Conservation (phyloP, 1,284 basidiomycete genomes). For the Puccinia horiana region DNA sequence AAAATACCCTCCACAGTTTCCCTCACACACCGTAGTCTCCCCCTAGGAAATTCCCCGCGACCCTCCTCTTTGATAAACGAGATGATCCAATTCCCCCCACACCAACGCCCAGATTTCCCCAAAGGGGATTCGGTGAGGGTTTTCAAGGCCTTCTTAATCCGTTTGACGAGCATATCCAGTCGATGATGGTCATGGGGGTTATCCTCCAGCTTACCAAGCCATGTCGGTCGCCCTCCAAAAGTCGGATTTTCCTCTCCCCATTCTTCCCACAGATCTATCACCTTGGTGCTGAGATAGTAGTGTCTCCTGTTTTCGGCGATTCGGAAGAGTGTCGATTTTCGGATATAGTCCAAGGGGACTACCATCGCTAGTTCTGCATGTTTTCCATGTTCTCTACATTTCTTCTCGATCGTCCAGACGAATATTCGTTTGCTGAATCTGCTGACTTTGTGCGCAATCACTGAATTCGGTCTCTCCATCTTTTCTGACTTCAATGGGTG, state of each 20-base stretch:
- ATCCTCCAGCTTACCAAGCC: neutral
- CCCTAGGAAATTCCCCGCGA: neutral
- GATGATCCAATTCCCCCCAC: neutral
- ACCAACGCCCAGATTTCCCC: neutral
- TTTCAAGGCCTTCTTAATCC: neutral
- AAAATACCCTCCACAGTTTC: neutral
- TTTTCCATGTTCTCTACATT: neutral
- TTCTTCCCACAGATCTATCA: neutral
- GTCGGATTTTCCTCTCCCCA: neutral
- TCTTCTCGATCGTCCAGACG: neutral
- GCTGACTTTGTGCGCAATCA: neutral
- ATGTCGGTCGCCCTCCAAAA: neutral
- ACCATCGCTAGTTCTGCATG: neutral
- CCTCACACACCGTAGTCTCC: neutral
- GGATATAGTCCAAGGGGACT: neutral
- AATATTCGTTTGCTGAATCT: constrained; percentile 1
- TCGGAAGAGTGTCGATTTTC: constrained; percentile 4
- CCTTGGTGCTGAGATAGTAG: neutral
- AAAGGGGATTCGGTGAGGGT: neutral
- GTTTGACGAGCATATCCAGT: neutral
- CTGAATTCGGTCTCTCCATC: neutral
- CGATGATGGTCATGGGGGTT: neutral
- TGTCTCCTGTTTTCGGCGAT: neutral
- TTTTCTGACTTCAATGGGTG: neutral
- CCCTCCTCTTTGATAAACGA: neutral